Evolutionary conservation across 1,284 basidiomycete species (phyloP), one percentile per base, ranked within the genome.

Genomic region (Trametes sp.): DNA sequence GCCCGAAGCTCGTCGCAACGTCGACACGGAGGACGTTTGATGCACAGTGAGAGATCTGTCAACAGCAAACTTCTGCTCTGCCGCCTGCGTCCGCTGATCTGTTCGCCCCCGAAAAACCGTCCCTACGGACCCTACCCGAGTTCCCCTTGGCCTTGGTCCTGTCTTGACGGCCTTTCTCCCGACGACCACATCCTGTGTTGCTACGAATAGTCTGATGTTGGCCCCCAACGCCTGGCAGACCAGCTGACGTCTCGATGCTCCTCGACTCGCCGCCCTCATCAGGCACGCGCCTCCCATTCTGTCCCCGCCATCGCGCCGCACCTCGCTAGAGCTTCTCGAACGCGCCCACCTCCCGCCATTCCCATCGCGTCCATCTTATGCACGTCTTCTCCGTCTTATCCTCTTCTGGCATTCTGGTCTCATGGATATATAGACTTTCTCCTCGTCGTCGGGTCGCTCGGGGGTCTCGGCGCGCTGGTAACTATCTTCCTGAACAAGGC

Each of bases 281-380:
- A 56, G 54, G 54, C 54, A 56, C 54, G 44, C 54, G 42, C 42
- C 54, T 28, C 41, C 10, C 24, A 23, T 29, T 31, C 21, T 14
- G 28, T 26, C 21, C 29, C 28, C 42, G 31, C 54, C 21, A 55
- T 36, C 35, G 50, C 49, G 31, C 31, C 49, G 36, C 26, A 6
- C 10, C 49, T 24, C 52, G 26, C 52, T 44, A 54, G 38, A 26
- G n/a, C 31, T 54, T 54, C 52, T 54, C 52, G 52, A 54, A 54
- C 21, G 21, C 44, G 28, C 3, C 11, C 19, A 1, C 1, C 19
- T 4, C 4, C 35, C 13, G 51, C 36, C 51, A 28, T 28, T 24
- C 51, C 35, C 51, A 53, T 53, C 35, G 35, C 38, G 52, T 38
- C 4, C 19, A 44, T 54, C 52, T 10, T 19, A 28, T 19, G 13